These are phyloP conservation scores for Gloeopeniophorella convolvens DNA, from an alignment of 768 basidiomycete species.

Conservation along the genomic window DNA sequence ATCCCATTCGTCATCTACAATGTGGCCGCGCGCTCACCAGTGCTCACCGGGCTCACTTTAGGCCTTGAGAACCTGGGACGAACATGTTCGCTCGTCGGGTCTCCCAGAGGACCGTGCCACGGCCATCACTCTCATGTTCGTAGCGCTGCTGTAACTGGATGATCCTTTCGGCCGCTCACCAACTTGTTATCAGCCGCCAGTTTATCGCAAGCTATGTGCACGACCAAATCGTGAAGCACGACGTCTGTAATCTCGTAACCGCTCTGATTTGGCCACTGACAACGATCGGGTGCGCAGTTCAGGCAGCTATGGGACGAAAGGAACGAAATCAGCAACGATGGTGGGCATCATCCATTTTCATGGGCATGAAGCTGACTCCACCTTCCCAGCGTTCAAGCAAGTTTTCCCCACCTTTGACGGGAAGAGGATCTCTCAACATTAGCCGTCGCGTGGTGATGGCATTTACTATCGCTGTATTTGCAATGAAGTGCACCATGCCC, in stretches of 20 bases:
- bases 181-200: conserved; percentile 13
- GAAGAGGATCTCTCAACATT: conserved; percentile 14
- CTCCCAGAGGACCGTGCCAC: conserved; percentile 15
- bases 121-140: conserved; percentile 16
- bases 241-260: conserved; percentile 8
- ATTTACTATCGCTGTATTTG: neutral
- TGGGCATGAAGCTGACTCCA: neutral
- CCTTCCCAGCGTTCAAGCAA: conserved; percentile 10
- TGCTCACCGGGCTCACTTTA: neutral
- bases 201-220: conserved; percentile 18
- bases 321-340: conserved; percentile 15
- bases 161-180: conserved; percentile 9
- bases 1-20: no score
- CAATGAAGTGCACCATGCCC: neutral
- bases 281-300: neutral
- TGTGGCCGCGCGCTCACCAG: no score
- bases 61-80: conserved; percentile 18
- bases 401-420: conserved; percentile 13
- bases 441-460: neutral
- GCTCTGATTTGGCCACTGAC: conserved; percentile 2
- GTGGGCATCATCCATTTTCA: neutral
- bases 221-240: conserved; percentile 18
- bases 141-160: neutral
- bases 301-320: conserved; percentile 15
- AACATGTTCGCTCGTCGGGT: conserved; percentile 10